Base-by-base conservation (phyloP, 148 eudicot species). In the Nepenthes gracilis region DNA sequence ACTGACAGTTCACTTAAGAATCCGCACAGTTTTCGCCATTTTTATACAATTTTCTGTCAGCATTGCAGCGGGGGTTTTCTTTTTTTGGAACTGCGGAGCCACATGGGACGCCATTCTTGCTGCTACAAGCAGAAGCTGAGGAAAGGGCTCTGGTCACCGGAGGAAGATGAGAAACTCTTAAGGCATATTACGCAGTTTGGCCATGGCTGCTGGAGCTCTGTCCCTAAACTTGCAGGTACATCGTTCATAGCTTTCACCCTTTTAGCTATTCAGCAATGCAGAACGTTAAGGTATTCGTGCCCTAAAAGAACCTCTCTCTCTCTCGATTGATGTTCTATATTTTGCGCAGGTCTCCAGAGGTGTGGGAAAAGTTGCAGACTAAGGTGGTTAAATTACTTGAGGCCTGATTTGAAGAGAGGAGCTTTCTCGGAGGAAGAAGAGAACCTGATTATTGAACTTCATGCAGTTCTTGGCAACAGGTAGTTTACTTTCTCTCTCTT, bases 131-230 rank as follows among this genome's bases (percentile, higher is more conserved):
- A 91, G 75, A 91, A 91, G 78, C 78, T 91, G 11, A 83, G 97
- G 63, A 91, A 91, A 78, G 97, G 97, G 6, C 83, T 91, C 1
- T 91, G 97, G 97, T 91, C 97, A 60, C 96, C 96, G 9, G 96
- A 88, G 57, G 96, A 88, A 83, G 96, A 88, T 81, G 96, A 85
- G 66, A 88, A 86, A 14, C 97, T 90, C 51, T 75, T 90, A 3
- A 78, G 76, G 55, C 94, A 90, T 63, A 90, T 90, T 35, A 86
- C 87, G 12, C 83, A 79, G 55, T 73, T 68, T 55, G 96, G 96
- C 34, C 94, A 89, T 83, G 97, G 97, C 23, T 87, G 97, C 59
- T 90, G 97, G 97, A 87, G 95, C 72, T 90, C 97, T 62, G 97
- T 90, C 36, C 97, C 97, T 57, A 90, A 90, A 68, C 82, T 90